A percentile compares a stretch with the other conserved stretches of the same genome.
Conservation (phyloP, 345 rosid species). For the Salix udensis region DNA sequence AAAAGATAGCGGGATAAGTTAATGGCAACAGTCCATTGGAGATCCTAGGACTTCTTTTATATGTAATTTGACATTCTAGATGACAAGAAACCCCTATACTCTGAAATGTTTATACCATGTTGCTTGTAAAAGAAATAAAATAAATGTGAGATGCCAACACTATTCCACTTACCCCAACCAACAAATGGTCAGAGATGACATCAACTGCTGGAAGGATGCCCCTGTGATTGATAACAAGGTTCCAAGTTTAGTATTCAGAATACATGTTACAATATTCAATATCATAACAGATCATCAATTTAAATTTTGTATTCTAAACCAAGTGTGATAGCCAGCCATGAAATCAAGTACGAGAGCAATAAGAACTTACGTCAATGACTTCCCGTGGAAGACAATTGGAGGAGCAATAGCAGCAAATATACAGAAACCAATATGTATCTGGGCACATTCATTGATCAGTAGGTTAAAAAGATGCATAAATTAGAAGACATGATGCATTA, state of each 20-base stretch:
- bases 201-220: conserved; percentile 96
- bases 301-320: background rate
- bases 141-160: background rate
- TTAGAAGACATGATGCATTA: background rate
- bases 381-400: conserved; percentile 89
- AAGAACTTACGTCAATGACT: conserved; percentile 87
- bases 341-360: background rate
- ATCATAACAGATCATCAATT: background rate
- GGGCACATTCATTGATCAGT: conserved; percentile 24
- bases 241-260: background rate
- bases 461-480: conserved; percentile 1
- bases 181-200: conserved; percentile 54
- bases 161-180: conserved; percentile 78
- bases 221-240: conserved; percentile 37
- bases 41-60: background rate
- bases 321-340: background rate
- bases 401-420: conserved; percentile 99
- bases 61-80: background rate
- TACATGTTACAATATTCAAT: background rate
- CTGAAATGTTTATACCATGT: background rate
- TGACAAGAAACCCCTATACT: background rate
- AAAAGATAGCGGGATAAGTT: too few relatives aligned
- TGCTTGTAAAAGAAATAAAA: background rate
- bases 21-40: background rate
- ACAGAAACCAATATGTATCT: conserved; percentile 93